Evolutionary conservation across 805 yeast genomes (phyloP).

Genomic region (Myxozyma vanderwaltii): DNA sequence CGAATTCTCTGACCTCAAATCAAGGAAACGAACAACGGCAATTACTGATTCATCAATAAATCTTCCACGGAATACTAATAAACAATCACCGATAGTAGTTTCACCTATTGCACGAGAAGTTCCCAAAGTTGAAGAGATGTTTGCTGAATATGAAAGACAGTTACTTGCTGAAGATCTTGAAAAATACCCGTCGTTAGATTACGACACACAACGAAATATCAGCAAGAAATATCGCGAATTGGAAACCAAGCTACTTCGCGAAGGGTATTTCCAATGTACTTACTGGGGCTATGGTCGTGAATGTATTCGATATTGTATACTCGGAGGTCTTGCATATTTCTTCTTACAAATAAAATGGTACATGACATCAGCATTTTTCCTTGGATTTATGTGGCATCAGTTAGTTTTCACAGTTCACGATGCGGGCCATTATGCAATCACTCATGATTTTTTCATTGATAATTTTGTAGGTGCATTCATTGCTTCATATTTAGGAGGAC

Average conservation of each 20-base stretch:
- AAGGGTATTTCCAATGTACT: conserved; percentile 70
- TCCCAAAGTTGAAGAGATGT: conserved; percentile 41
- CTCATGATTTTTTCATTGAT: conserved; percentile 77
- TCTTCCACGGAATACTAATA: neutral
- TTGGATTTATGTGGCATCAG: conserved; percentile 89
- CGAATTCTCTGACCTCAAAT: neutral
- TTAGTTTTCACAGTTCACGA: conserved; percentile 86
- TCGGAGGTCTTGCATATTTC: conserved; percentile 54
- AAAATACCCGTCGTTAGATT: conserved; percentile 65
- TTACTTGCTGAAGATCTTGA: conserved; percentile 59
- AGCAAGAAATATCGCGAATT: conserved; percentile 61
- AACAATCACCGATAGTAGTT: neutral
- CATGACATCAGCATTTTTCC: conserved; percentile 58
- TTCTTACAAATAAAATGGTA: conserved; percentile 53
- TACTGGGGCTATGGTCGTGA: conserved; percentile 77
- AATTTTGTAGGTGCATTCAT: conserved; percentile 70
- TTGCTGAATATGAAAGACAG: conserved; percentile 60
- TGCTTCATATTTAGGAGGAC: conserved; percentile 83
- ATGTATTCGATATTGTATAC: conserved; percentile 56
- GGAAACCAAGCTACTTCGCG: conserved; percentile 56
- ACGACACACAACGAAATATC: conserved; percentile 61
- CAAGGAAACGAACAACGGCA: neutral
- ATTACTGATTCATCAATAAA: neutral
- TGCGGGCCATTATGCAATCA: conserved; percentile 82
- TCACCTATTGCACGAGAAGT: conserved; percentile 6